Evolutionary conservation across 1,139 yeast species (phyloP).

Genomic region (Magnusiomyces tetraspermus): DNA sequence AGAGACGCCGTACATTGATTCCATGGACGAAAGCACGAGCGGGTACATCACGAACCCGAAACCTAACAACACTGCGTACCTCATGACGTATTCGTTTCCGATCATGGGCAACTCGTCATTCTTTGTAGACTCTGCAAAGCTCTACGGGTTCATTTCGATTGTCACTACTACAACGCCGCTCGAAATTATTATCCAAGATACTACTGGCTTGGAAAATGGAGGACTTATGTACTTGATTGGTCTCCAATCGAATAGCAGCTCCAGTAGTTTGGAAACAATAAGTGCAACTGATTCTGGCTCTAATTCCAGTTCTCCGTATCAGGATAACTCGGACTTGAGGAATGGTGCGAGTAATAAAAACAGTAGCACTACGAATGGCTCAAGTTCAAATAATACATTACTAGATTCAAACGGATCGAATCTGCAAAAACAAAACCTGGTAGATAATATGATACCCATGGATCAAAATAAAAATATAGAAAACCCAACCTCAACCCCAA

Average conservation of each 20-base stretch:
- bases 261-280: not conserved
- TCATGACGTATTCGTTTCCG: constrained; percentile 58
- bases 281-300: not conserved
- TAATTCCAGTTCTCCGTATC: too few relatives aligned
- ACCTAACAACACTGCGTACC: constrained; percentile 22
- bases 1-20: constrained; percentile 8
- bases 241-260: constrained; percentile 10
- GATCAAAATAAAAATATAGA: too few relatives aligned
- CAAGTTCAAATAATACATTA: too few relatives aligned
- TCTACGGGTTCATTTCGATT: constrained; percentile 66
- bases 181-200: constrained; percentile 42
- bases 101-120: constrained; percentile 66
- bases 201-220: constrained; percentile 35
- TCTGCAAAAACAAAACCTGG: too few relatives aligned
- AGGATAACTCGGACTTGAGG: too few relatives aligned
- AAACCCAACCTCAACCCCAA: too few relatives aligned
- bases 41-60: constrained; percentile 11
- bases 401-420: too few relatives aligned
- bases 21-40: constrained; percentile 27
- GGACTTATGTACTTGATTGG: constrained; percentile 37
- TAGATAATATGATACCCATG: too few relatives aligned
- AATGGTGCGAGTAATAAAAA: too few relatives aligned
- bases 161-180: constrained; percentile 51
- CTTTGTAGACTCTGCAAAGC: constrained; percentile 45
- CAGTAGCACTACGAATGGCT: too few relatives aligned